Conservation (phyloP, 2,329 filamentous ascomycete species). For the Chaetomiaceae sp. region DNA sequence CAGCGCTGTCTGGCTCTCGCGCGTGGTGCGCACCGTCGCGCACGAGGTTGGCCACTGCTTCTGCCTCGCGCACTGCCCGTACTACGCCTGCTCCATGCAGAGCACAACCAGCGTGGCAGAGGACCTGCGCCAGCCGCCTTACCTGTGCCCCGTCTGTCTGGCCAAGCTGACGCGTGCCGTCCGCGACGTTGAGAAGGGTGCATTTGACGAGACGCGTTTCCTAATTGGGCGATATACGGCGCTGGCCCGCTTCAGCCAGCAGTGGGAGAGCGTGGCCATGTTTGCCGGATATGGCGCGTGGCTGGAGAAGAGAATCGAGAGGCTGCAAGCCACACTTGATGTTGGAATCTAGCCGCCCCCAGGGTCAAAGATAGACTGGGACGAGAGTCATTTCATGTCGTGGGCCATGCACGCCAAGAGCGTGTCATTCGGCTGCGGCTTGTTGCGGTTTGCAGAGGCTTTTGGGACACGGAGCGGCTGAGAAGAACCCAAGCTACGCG, state of each 20-base stretch:
- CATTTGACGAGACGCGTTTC: constrained; percentile 19
- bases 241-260: constrained; percentile 37
- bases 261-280: constrained; percentile 35
- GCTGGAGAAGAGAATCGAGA: constrained; percentile 28
- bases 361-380: no score
- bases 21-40: constrained; percentile 50
- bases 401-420: background rate
- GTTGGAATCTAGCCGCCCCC: no score
- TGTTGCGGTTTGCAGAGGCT: constrained; percentile 9
- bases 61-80: constrained; percentile 58
- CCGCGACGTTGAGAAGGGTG: constrained; percentile 15
- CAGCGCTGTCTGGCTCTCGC: constrained; percentile 49
- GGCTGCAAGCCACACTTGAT: background rate
- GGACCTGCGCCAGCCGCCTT: constrained; percentile 57
- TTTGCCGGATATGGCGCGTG: constrained; percentile 43
- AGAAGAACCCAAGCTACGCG: background rate
- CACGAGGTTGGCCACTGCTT: constrained; percentile 66
- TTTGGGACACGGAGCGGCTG: background rate
- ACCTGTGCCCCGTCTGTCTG: constrained; percentile 54
- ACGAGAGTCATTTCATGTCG: no score
- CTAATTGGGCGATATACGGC: constrained; percentile 34
- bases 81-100: constrained; percentile 61
- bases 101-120: constrained; percentile 50
- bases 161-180: constrained; percentile 42
- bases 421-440: background rate